Base-by-base conservation (phyloP, 345 rosid species). In the Citrus hindsii region DNA sequence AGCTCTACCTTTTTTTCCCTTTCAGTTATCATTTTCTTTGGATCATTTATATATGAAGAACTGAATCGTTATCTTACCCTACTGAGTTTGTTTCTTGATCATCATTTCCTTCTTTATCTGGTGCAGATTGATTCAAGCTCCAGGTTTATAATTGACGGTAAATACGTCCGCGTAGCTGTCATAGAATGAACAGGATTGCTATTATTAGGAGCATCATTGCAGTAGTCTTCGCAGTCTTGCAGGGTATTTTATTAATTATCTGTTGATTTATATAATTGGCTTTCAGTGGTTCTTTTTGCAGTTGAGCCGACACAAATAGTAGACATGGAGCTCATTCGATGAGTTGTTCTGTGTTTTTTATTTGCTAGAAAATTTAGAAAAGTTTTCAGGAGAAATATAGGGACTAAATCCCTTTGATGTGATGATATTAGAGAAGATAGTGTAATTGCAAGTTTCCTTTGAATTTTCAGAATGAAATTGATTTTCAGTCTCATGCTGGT, bases 111-210 rank as follows among this genome's bases (percentile, higher is more conserved):
- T 35, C 21, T 62, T 63, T 67, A 13, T 48, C 58, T 40, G 67
- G 64, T 83, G 72, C 88, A 95, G 98, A 83, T 95, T 59, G 85
- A 77, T 40, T 90, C 95, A 30, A 93, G 93, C 83, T 82, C 92
- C 27, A 88, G 86, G 79, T 95, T 92, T 73, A 48, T 62, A 7
- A 42, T 92, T 68, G 90, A 95, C 8, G 86, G 84, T 73, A 90
- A 93, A 58, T 84, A 85, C 59, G 97, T 95, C 38, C 84, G 80
- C 53, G 86, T 93, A 37, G 93, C 56, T 13, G 89, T 81, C 21
- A 81, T 85, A 85, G 91, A 74, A 67, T 89, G 83, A 88, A 58
- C 22, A 28, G 64, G 24, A 69, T 67, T 67, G 24, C 48, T 60
- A 6, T 30, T 30, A 37, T 51, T 40, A n/a, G 7, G 48, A 64